These are phyloP conservation scores for Ogataea saltuana DNA, from an alignment of 805 yeast genomes.

Conservation along the genomic window DNA sequence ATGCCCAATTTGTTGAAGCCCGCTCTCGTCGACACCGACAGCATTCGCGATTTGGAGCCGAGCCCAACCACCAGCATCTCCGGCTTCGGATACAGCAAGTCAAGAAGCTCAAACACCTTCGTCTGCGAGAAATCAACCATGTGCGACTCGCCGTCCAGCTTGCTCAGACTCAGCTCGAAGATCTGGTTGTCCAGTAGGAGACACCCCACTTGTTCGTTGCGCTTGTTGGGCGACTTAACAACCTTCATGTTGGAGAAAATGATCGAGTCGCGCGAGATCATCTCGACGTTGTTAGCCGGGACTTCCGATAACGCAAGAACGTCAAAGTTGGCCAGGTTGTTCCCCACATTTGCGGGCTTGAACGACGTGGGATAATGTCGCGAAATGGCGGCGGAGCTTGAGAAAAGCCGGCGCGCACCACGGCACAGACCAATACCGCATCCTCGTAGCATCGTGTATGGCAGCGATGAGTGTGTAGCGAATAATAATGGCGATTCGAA, in stretches of 20 bases:
- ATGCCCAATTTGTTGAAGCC: conserved; percentile 60
- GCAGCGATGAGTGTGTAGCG: no score
- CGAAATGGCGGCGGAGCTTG: not conserved
- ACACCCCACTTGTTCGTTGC: conserved; percentile 45
- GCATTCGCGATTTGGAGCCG: conserved; percentile 62
- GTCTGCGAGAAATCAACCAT: conserved; percentile 41
- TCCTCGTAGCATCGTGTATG: no score
- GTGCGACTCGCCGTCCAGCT: conserved; percentile 27
- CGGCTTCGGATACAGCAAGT: conserved; percentile 69
- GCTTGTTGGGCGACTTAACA: conserved; percentile 43
- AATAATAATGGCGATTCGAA: no score
- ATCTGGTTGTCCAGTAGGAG: conserved; percentile 58
- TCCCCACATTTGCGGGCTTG: conserved; percentile 38
- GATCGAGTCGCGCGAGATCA: conserved; percentile 56
- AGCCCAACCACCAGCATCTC: conserved; percentile 73
- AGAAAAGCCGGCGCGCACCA: not conserved
- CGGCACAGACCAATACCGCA: no score
- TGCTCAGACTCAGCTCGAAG: conserved; percentile 53
- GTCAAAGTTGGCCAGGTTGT: conserved; percentile 44
- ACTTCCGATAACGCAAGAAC: conserved; percentile 43
- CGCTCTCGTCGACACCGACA: conserved; percentile 55
- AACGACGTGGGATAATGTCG: conserved; percentile 25
- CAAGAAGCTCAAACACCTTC: conserved; percentile 51
- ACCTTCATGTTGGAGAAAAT: conserved; percentile 55
- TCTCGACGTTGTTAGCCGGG: conserved; percentile 53